These are phyloP conservation scores for Dioscorea zingiberensis DNA, from an alignment of 106 monocot genomes.

Conservation along the genomic window DNA sequence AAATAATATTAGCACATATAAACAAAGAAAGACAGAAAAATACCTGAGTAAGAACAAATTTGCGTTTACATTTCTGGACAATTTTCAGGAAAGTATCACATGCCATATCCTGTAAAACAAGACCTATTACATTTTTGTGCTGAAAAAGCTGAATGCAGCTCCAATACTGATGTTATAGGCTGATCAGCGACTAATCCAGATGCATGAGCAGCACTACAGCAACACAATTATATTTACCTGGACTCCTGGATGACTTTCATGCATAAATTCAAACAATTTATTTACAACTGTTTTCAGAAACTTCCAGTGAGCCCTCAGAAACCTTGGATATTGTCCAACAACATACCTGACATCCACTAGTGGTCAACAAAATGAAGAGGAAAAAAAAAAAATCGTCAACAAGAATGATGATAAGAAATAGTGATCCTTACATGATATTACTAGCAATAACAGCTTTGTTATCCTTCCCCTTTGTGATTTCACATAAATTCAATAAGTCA, in stretches of 20 bases:
- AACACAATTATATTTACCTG: slow-evolving; percentile 47
- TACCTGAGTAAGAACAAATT: slow-evolving; percentile 88
- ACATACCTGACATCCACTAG: slow-evolving; percentile 73
- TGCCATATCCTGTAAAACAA: slow-evolving; percentile 80
- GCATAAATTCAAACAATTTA: slow-evolving; percentile 99
- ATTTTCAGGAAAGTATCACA: slow-evolving; percentile 97
- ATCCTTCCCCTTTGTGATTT: slow-evolving; percentile 98
- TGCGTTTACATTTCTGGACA: slow-evolving; percentile 97
- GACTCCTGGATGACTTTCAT: slow-evolving; percentile 99
- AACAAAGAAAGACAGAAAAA: neutral
- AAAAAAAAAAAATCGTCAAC: slow-evolving; percentile 1
- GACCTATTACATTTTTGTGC: neutral
- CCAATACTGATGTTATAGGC: too few relatives aligned
- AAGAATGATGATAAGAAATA: neutral
- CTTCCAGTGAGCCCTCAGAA: slow-evolving; percentile 99
- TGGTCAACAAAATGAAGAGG: slow-evolving; percentile 3
- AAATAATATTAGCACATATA: neutral
- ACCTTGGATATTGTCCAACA: slow-evolving; percentile 96
- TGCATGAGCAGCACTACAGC: neutral
- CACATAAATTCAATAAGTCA: slow-evolving; percentile 91
- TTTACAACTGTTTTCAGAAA: slow-evolving; percentile 99
- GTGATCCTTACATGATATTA: slow-evolving; percentile 77
- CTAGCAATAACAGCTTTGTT: slow-evolving; percentile 99
- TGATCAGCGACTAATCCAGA: neutral
- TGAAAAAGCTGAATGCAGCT: neutral